Percentiles rank a stretch among this genome's conserved stretches.
These are phyloP conservation scores for Dioscorea zingiberensis DNA, from an alignment of 106 monocot species.

Conservation along the genomic window DNA sequence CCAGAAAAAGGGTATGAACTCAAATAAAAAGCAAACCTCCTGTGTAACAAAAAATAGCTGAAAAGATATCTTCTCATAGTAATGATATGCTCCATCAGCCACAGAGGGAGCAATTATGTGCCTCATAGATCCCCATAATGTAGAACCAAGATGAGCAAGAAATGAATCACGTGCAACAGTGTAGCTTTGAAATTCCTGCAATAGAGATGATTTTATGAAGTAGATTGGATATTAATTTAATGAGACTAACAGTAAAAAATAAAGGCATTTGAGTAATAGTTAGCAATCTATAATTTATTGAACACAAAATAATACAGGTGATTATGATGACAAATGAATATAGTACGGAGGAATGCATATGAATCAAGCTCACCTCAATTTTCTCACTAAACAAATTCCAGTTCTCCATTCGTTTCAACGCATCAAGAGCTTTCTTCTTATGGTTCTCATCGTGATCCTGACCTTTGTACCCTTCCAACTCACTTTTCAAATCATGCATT, in stretches of 20 bases:
- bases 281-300: too few relatives aligned
- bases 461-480: conserved; percentile 70
- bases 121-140: conserved; percentile 84
- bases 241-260: too few relatives aligned
- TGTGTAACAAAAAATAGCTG: conserved; percentile 93
- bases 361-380: conserved; percentile 46
- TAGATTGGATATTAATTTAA: neutral
- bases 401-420: conserved; percentile 78
- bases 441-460: conserved; percentile 66
- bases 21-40: conserved; percentile 39
- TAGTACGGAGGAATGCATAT: neutral
- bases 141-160: conserved; percentile 89
- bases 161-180: conserved; percentile 96
- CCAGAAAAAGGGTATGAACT: neutral
- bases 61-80: conserved; percentile 93
- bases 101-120: conserved; percentile 89
- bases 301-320: too few relatives aligned
- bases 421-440: conserved; percentile 83
- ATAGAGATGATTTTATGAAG: neutral
- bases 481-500: conserved; percentile 88
- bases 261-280: too few relatives aligned
- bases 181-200: conserved; percentile 72
- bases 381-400: conserved; percentile 91
- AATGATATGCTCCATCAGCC: conserved; percentile 80
- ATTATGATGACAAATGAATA: neutral